phyloP scores from a whole-genome alignment of 148 eudicot genomes.

The Nyssa sinensis region DNA sequence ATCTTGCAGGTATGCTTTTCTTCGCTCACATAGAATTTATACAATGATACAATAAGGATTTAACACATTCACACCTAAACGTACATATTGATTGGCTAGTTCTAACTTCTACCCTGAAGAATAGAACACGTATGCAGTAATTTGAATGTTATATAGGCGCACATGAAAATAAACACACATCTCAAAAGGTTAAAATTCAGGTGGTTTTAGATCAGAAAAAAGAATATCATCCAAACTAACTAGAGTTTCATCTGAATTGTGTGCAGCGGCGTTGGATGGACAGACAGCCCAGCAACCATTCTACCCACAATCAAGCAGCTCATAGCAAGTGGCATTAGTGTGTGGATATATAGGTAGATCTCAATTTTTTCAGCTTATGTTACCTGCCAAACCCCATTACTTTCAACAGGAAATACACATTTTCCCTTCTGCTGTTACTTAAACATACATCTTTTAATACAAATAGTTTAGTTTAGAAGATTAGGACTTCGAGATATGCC shows the following conservation, averaged over 20 bases:
- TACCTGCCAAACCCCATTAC: background rate
- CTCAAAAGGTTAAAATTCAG: background rate
- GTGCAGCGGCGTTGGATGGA: constrained; percentile 13
- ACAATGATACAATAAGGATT: no score
- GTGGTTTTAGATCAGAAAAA: background rate
- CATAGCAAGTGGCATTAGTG: constrained; percentile 18
- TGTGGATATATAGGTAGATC: constrained; percentile 31
- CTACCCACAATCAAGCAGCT: constrained; percentile 27
- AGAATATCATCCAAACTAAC: background rate
- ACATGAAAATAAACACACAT: background rate
- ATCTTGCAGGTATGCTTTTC: constrained; percentile 13
- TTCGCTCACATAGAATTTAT: background rate
- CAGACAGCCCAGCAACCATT: constrained; percentile 19
- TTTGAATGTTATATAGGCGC: background rate
- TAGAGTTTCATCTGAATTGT: background rate
- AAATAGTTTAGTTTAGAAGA: background rate
- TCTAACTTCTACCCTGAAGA: no score
- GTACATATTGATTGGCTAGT: no score
- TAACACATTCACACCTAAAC: no score
- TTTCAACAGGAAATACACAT: background rate
- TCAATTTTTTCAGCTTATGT: background rate
- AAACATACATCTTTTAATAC: background rate
- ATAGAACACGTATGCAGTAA: no score
- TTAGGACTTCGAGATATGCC: background rate
- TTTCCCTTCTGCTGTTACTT: background rate